phyloP scores from a whole-genome alignment of 78 protist genomes.

The Speleostelium caveatum region DNA sequence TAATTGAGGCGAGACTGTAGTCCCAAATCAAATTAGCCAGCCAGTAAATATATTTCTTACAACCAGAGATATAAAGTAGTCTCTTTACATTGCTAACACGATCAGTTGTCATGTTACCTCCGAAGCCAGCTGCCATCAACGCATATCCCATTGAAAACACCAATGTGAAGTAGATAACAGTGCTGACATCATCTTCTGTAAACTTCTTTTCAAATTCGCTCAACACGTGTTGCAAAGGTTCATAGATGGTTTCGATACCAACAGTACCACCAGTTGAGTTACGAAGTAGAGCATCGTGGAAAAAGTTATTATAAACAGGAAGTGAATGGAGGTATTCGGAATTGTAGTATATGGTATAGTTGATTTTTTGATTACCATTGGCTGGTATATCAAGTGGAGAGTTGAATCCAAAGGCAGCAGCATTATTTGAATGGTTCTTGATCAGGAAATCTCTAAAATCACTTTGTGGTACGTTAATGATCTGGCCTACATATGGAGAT shows the following conservation, averaged over 20 bases:
- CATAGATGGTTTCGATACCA: neutral
- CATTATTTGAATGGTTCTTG: neutral
- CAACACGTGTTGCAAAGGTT: slow-evolving; percentile 22
- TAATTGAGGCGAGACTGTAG: neutral
- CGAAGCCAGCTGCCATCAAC: slow-evolving; percentile 12
- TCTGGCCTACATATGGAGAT: slow-evolving; percentile 75
- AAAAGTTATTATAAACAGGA: neutral
- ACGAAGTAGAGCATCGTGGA: neutral
- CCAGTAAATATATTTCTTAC: slow-evolving; percentile 18
- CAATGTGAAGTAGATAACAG: neutral
- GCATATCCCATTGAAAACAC: slow-evolving; percentile 9
- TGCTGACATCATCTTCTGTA: neutral
- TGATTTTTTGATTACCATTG: neutral
- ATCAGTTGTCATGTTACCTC: neutral
- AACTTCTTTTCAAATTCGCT: neutral
- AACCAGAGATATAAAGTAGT: slow-evolving; percentile 24
- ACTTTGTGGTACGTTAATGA: neutral
- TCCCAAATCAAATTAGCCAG: slow-evolving; percentile 21
- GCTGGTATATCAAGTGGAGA: neutral
- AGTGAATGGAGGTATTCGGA: neutral
- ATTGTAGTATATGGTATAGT: slow-evolving; percentile 14
- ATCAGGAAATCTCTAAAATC: neutral
- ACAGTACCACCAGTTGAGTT: neutral
- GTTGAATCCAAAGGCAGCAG: slow-evolving; percentile 20
- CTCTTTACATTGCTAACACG: slow-evolving; percentile 6